Conservation (phyloP, 352 stramenopile genomes). For the Blastocystis sp. region DNA sequence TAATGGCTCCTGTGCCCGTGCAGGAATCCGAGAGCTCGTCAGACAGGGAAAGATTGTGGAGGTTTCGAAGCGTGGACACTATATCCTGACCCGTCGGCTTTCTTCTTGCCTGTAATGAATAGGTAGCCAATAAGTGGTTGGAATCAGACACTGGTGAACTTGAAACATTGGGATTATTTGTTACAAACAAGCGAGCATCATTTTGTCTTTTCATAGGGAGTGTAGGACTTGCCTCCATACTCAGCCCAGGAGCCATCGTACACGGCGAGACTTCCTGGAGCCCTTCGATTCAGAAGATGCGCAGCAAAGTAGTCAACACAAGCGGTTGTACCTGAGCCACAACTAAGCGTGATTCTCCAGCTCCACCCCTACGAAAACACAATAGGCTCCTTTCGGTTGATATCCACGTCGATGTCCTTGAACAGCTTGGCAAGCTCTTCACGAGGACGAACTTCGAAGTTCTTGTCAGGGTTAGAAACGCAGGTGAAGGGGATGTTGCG, state of each 20-base stretch:
- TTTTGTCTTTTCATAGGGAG: conserved; percentile 43
- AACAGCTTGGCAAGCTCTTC: conserved; percentile 44
- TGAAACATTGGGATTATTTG: conserved; percentile 31
- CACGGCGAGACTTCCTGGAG: neutral
- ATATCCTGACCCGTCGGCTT: conserved; percentile 26
- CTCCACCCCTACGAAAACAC: conserved; percentile 3
- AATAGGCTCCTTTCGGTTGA: conserved; percentile 39
- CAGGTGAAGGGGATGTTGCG: conserved; percentile 23
- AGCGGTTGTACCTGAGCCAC: conserved; percentile 34
- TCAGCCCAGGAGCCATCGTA: conserved; percentile 58
- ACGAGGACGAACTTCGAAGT: conserved; percentile 34
- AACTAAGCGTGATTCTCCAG: neutral
- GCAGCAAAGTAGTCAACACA: conserved; percentile 35
- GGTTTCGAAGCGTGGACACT: conserved; percentile 56
- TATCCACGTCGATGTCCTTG: conserved; percentile 1
- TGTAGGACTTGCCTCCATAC: conserved; percentile 42
- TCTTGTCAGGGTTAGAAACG: conserved; percentile 17
- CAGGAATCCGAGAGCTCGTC: conserved; percentile 54
- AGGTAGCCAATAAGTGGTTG: conserved; percentile 33
- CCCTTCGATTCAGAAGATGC: conserved; percentile 20
- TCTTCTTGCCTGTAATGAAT: neutral
- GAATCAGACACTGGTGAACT: neutral
- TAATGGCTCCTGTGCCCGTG: conserved; percentile 57
- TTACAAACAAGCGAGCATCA: neutral
- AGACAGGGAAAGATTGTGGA: conserved; percentile 59